A percentile compares a stretch with the other conserved stretches of the same genome.
phyloP scores from a whole-genome alignment of 352 stramenopile species.

The Pythium dissimile region DNA sequence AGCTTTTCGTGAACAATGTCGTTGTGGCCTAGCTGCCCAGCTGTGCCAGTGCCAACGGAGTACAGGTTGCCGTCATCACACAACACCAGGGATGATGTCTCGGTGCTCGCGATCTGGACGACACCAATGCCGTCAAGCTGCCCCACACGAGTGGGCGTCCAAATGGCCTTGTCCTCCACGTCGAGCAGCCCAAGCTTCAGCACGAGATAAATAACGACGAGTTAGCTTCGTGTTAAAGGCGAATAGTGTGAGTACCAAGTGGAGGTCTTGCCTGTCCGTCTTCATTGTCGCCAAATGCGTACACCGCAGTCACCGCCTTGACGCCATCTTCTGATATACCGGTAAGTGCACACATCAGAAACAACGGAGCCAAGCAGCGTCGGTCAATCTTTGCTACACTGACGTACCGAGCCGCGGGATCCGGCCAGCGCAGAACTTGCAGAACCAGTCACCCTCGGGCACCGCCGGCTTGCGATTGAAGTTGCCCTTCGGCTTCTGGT shows the following conservation, averaged over 20 bases:
- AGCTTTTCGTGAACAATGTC: slow-evolving; percentile 81
- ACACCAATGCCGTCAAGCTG: slow-evolving; percentile 62
- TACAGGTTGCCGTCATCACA: slow-evolving; percentile 77
- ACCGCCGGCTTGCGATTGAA: slow-evolving; percentile 73
- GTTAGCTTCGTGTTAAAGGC: no score
- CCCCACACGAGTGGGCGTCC: slow-evolving; percentile 55
- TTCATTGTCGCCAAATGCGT: slow-evolving; percentile 76
- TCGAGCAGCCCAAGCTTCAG: slow-evolving; percentile 48
- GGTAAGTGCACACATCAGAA: not conserved
- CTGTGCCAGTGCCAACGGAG: slow-evolving; percentile 57
- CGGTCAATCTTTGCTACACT: not conserved
- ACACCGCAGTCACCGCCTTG: slow-evolving; percentile 50
- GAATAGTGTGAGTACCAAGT: no score
- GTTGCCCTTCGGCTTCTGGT: slow-evolving; percentile 71
- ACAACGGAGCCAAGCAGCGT: not conserved
- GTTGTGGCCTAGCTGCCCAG: slow-evolving; percentile 67
- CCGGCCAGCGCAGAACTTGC: slow-evolving; percentile 78
- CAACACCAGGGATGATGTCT: slow-evolving; percentile 59
- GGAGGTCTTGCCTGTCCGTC: slow-evolving; percentile 72
- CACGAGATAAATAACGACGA: no score
- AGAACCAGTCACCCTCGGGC: slow-evolving; percentile 83
- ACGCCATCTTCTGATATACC: slow-evolving; percentile 29
- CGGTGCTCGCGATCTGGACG: slow-evolving; percentile 54
- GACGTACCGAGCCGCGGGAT: slow-evolving; percentile 42
- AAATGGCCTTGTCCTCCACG: slow-evolving; percentile 45